Conservation (phyloP, 2,329 filamentous ascomycete genomes). For the Ophiostoma novo-ulmi region DNA sequence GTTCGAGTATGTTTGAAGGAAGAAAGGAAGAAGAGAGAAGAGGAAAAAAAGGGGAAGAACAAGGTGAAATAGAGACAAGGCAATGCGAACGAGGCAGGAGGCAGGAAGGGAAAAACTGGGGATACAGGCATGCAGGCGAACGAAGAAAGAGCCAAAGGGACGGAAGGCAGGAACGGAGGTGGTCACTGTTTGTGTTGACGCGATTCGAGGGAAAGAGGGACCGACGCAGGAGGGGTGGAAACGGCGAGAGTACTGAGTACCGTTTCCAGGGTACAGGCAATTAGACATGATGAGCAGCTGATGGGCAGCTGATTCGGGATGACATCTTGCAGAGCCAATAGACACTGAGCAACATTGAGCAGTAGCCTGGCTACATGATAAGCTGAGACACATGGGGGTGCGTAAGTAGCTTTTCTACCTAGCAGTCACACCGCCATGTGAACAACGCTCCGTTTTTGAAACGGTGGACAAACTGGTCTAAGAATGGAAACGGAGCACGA, state of each 20-base stretch:
- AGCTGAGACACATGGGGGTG: slow-evolving; percentile 10
- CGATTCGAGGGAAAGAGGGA: slow-evolving; percentile 20
- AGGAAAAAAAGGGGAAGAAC: slow-evolving; percentile 10
- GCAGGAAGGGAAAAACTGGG: not conserved
- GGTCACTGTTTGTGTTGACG: slow-evolving; percentile 23
- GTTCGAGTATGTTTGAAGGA: slow-evolving; percentile 13
- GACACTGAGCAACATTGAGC: not conserved
- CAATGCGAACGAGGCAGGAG: slow-evolving; percentile 21
- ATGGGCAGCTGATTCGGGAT: not conserved
- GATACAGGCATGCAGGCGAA: no score
- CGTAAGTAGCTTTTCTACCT: slow-evolving; percentile 9
- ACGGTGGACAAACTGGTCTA: not conserved
- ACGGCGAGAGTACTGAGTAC: not conserved
- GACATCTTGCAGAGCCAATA: not conserved
- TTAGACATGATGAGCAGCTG: no score
- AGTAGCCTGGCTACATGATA: not conserved
- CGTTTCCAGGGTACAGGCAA: not conserved
- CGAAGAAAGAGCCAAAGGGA: not conserved
- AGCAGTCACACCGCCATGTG: slow-evolving; percentile 10
- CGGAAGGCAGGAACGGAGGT: slow-evolving; percentile 16
- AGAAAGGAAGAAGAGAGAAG: slow-evolving; percentile 4
- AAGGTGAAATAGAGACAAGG: slow-evolving; percentile 16
- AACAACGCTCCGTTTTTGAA: not conserved
- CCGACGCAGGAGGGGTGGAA: slow-evolving; percentile 4
- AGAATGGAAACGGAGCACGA: not conserved